These are phyloP conservation scores for Agarophyton chilense DNA, from an alignment of 23 red algal species.

Conservation along the genomic window DNA sequence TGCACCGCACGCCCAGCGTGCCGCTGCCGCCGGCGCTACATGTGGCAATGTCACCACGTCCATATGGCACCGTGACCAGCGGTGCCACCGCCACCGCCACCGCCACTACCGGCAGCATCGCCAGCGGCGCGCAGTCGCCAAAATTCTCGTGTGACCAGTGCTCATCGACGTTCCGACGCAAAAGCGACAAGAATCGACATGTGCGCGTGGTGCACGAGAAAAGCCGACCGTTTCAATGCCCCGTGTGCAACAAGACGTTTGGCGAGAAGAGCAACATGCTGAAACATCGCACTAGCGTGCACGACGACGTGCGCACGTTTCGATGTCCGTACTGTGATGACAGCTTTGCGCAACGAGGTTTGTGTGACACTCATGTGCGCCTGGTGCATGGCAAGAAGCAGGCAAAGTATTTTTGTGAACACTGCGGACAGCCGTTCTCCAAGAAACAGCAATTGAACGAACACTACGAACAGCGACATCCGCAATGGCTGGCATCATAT, in stretches of 20 bases:
- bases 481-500: slow-evolving; percentile 26
- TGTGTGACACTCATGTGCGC: slow-evolving; percentile 57
- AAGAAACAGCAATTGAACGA: slow-evolving; percentile 43
- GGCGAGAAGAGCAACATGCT: slow-evolving; percentile 70
- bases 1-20: slow-evolving; percentile 4
- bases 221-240: slow-evolving; percentile 49
- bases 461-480: slow-evolving; percentile 47
- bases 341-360: slow-evolving; percentile 54
- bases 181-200: slow-evolving; percentile 67
- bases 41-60: too few relatives aligned
- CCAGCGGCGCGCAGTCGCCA: not conserved
- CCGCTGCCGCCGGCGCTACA: not conserved
- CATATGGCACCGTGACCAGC: too few relatives aligned
- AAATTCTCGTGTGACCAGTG: slow-evolving; percentile 42
- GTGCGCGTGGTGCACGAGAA: slow-evolving; percentile 75
- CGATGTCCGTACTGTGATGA: slow-evolving; percentile 50
- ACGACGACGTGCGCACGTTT: slow-evolving; percentile 61
- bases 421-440: slow-evolving; percentile 55
- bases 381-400: slow-evolving; percentile 57
- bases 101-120: not conserved
- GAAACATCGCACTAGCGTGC: slow-evolving; percentile 59
- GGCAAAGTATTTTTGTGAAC: slow-evolving; percentile 68
- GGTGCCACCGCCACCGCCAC: too few relatives aligned
- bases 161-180: slow-evolving; percentile 41
- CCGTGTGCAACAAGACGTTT: slow-evolving; percentile 54